Evolutionary conservation across 352 stramenopile genomes (phyloP), one percentile per base, ranked within the genome.

Genomic region (Phytophthora sansomeana): DNA sequence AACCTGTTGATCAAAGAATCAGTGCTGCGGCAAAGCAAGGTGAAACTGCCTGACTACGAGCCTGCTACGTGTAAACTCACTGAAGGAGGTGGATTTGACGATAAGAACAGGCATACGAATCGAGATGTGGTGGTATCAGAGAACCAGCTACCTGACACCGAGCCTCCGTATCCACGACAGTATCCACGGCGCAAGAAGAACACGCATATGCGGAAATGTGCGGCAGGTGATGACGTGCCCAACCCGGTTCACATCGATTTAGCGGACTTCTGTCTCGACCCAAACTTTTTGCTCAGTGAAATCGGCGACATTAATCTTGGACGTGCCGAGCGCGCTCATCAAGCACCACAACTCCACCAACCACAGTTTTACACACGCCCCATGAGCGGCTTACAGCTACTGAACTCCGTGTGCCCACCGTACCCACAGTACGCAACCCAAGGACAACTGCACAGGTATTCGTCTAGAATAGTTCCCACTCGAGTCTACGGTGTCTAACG

Each of bases 1-100:
- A 74, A 78, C 26, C 36, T 87, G 4, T 29, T 79, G 10, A 89
- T 87, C 49, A 78, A 87, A 28, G 82, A 89, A 55, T 75, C 76
- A 19, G 79, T 90, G 6, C 58, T 91, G 13, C 74, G 78, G 47
- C 77, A 85, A 48, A 75, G 58, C 44, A 71, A 66, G 32, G 21
- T 60, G 35, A 70, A 68, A 17, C 46, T 47, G 49, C 32, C 49
- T 4, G 48, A 70, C 6, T 24, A 56, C n/a, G 58, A 65, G 32
- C 11, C 32, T 41, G 16, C 32, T 17, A 14, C 47, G 35, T 35
- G 32, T 39, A 39, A 57, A 49, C 29, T n/a, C 6, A 43, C 35
- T 44, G 39, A 49, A 35, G 28, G 7, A 47, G 29, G 52, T 54
- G 33, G 30, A 48, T 58, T 29, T 64, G 52, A n/a, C 58, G 36